Base-by-base conservation (phyloP, 164 flowering plant genomes). In the Stephania yunnanensis region DNA sequence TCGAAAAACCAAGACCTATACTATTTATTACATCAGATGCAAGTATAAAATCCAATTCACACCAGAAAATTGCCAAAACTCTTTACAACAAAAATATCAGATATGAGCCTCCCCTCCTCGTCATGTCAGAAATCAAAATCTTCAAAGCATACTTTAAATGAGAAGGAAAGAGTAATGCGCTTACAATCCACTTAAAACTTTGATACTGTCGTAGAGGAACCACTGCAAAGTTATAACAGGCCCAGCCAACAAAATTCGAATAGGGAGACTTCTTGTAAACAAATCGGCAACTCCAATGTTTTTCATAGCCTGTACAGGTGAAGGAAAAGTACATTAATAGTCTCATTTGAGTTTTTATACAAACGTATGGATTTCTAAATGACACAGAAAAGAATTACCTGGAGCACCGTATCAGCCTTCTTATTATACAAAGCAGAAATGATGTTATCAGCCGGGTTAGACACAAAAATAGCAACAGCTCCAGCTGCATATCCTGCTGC, bases 221-320 rank as follows among this genome's bases (percentile, higher is more conserved):
- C 99, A 95, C 65, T 95, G 99, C 83, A 89, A 64, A 19, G 97
- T 91, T 68, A 93, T 81, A 36, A 87, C 90, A 64, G 97, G 99
- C 7, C 99, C 97, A 9, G 91, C 96, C 19, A 91, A 78, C 68
- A 82, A 65, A 12, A 91, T 81, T 46, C 97, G 83, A 75, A 93
- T 81, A 74, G 97, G 95, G 73, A 95, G 95, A 79, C 99, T 95
- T 87, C 99, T 87, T 2, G 94, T 93, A 76, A 93, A 93, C 68
- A 95, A 75, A 80, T 87, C 88, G 10, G 71, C 63, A 71, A 90
- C 29, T 70, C 97, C 99, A 77, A 93, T 91, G 48, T 82, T 87
- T 87, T 81, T 90, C 75, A 87, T 84, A 75, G 93, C 97, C 99
- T 94, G 87, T 65, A 68, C n/a, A 76, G 19, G 42, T 46, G 31